A percentile compares a stretch with the other conserved stretches of the same genome.
Conservation (phyloP, 2,329 filamentous ascomycete genomes). For the Aureobasidium sp. region DNA sequence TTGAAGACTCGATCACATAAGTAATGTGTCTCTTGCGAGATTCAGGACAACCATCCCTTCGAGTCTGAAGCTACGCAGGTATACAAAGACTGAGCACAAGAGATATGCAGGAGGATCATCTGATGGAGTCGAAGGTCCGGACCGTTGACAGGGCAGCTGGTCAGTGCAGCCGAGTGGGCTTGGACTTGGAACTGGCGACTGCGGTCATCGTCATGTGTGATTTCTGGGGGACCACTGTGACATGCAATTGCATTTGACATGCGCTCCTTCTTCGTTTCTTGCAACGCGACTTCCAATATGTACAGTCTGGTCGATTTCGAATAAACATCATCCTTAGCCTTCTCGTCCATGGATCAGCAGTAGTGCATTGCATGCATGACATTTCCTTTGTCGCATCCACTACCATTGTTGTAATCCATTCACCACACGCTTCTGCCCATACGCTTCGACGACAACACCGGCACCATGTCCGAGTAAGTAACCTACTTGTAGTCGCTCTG, state of each 20-base stretch:
- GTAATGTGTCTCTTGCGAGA: too few species aligned
- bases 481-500: too few species aligned
- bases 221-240: background rate
- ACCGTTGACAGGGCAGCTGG: background rate
- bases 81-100: too few species aligned
- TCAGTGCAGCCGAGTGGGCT: background rate
- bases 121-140: background rate
- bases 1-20: too few species aligned
- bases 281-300: background rate
- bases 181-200: background rate
- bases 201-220: constrained; percentile 5
- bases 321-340: background rate
- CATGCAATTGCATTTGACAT: background rate
- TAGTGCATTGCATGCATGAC: background rate
- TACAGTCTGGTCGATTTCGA: background rate
- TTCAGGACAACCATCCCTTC: too few species aligned
- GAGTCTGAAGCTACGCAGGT: too few species aligned
- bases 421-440: background rate
- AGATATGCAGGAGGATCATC: background rate
- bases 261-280: background rate
- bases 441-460: too few species aligned
- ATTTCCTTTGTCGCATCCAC: constrained; percentile 4
- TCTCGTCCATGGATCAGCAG: background rate
- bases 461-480: constrained; percentile 5
- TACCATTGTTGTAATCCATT: constrained; percentile 1